phyloP scores from a whole-genome alignment of 2,329 filamentous ascomycete genomes.

The Triangularia verruculosa region DNA sequence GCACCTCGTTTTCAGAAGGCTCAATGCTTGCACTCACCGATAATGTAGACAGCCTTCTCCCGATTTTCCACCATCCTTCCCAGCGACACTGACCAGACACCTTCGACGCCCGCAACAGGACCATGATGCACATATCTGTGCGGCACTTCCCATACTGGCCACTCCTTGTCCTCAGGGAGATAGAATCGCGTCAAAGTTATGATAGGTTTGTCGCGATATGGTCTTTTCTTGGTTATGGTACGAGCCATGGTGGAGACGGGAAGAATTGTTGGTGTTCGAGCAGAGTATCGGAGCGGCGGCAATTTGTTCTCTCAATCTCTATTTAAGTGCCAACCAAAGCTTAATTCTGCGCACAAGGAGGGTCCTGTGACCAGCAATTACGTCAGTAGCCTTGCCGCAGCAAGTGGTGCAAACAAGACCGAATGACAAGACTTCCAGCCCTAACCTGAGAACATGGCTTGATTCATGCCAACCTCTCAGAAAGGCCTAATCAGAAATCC shows the following conservation, averaged over 20 bases:
- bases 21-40: slow-evolving; percentile 11
- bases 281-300: too few relatives aligned
- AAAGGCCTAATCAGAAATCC: too few relatives aligned
- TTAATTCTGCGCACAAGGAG: too few relatives aligned
- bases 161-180: slow-evolving; percentile 24
- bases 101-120: slow-evolving; percentile 19
- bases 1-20: not conserved
- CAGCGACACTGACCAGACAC: slow-evolving; percentile 8
- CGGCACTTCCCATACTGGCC: slow-evolving; percentile 21
- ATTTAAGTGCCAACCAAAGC: too few relatives aligned
- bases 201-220: not conserved
- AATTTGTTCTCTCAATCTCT: too few relatives aligned
- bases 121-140: slow-evolving; percentile 19
- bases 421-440: too few relatives aligned
- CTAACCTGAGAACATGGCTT: too few relatives aligned
- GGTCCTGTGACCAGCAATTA: too few relatives aligned
- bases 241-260: slow-evolving; percentile 3
- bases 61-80: slow-evolving; percentile 24
- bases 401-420: too few relatives aligned
- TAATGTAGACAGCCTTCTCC: slow-evolving; percentile 24
- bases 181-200: slow-evolving; percentile 26
- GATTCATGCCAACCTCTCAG: too few relatives aligned
- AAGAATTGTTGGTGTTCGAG: too few relatives aligned
- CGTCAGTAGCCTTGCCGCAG: too few relatives aligned
- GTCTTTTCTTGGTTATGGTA: slow-evolving; percentile 8